These are phyloP conservation scores for Geotrichum cucujoidarum DNA, from an alignment of 1,139 yeast species.

Conservation along the genomic window DNA sequence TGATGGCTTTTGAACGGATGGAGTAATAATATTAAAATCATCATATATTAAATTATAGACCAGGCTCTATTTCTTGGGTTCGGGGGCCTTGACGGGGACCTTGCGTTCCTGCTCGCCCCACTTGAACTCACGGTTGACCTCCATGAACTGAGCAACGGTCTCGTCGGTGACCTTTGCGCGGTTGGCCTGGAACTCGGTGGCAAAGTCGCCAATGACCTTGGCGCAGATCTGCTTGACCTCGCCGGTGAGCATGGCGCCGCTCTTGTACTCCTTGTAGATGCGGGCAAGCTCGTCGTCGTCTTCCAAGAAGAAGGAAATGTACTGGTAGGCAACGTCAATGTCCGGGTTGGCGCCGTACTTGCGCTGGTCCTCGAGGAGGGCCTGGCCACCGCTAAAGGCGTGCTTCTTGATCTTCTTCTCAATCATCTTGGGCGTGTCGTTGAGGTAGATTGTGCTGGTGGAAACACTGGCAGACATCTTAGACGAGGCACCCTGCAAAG, in stretches of 20 bases:
- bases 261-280: conserved; percentile 60
- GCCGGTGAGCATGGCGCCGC: conserved; percentile 84
- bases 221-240: conserved; percentile 91
- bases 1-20: too few species aligned
- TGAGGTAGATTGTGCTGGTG: conserved; percentile 82
- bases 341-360: conserved; percentile 89
- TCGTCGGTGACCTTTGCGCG: conserved; percentile 64
- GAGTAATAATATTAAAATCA: not conserved
- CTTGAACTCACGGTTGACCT: conserved; percentile 67
- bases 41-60: not conserved
- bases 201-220: conserved; percentile 71
- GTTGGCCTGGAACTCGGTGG: conserved; percentile 72
- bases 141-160: conserved; percentile 70
- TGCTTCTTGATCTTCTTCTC: conserved; percentile 93
- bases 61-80: conserved; percentile 12
- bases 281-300: conserved; percentile 75
- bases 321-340: conserved; percentile 92
- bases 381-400: conserved; percentile 95
- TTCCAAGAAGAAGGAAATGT: conserved; percentile 78
- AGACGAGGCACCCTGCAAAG: conserved; percentile 92
- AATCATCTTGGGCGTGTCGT: conserved; percentile 87
- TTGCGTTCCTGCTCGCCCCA: conserved; percentile 66
- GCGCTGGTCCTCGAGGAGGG: conserved; percentile 84
- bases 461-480: conserved; percentile 96
- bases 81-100: conserved; percentile 59